These are phyloP conservation scores for Yamadazyma buinensis DNA, from an alignment of 1,139 yeast genomes.

Conservation along the genomic window DNA sequence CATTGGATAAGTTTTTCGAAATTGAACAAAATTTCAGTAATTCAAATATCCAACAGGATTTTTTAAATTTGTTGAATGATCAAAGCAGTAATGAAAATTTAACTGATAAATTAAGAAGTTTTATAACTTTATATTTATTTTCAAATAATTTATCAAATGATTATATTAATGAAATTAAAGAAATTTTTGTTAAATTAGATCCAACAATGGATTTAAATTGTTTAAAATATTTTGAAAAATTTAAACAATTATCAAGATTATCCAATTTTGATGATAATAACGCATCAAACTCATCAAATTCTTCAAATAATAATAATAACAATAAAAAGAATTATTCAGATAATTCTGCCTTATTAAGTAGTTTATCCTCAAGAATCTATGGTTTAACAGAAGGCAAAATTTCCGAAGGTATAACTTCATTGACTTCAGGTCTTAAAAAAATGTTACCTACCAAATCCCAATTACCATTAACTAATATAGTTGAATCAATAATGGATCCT, in stretches of 20 bases:
- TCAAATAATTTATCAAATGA: conserved; percentile 49
- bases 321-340: conserved; percentile 18
- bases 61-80: conserved; percentile 50
- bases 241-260: conserved; percentile 74
- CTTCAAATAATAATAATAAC: conserved; percentile 17
- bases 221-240: conserved; percentile 68
- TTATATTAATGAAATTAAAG: conserved; percentile 65
- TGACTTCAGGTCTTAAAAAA: conserved; percentile 84
- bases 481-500: conserved; percentile 91
- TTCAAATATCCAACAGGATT: conserved; percentile 57
- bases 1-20: conserved; percentile 86
- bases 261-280: conserved; percentile 32
- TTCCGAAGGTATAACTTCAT: conserved; percentile 77
- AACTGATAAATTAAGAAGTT: conserved; percentile 82
- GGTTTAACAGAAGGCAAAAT: conserved; percentile 82
- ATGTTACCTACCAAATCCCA: conserved; percentile 84
- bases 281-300: conserved; percentile 16
- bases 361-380: conserved; percentile 69
- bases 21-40: conserved; percentile 76
- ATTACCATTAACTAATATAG: conserved; percentile 84
- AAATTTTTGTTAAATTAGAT: conserved; percentile 49
- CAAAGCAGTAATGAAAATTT: conserved; percentile 56
- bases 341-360: conserved; percentile 68
- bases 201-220: conserved; percentile 63
- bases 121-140: conserved; percentile 63